phyloP scores from a whole-genome alignment of 1,284 basidiomycete species.

The Dichomitus squalens region DNA sequence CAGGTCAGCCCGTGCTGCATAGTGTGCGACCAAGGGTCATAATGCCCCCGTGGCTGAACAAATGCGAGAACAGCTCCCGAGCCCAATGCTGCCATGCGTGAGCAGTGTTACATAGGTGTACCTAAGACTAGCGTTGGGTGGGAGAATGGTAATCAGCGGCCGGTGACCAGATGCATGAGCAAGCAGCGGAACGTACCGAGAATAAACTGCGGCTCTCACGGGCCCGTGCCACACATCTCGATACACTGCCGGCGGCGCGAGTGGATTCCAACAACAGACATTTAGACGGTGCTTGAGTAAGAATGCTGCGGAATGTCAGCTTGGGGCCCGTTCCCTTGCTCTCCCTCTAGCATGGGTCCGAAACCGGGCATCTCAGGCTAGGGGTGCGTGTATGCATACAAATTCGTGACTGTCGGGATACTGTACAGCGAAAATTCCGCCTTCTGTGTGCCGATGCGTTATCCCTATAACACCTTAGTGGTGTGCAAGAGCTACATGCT shows the following conservation, averaged over 20 bases:
- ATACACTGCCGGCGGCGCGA: no score
- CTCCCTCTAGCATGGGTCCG: not conserved
- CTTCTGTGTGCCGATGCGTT: not conserved
- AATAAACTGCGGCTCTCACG: no score
- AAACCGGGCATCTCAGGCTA: no score
- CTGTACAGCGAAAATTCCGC: not conserved
- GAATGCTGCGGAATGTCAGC: not conserved
- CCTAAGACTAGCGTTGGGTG: not conserved
- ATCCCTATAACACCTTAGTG: not conserved
- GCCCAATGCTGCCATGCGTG: not conserved
- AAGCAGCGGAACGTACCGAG: no score
- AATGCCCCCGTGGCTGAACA: not conserved
- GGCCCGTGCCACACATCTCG: no score
- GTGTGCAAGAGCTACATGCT: conserved; percentile 8
- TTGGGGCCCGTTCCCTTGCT: not conserved
- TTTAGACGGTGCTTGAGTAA: no score
- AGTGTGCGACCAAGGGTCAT: not conserved
- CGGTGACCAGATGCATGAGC: no score
- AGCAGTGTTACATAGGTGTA: not conserved
- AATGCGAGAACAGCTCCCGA: not conserved
- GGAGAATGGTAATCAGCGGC: not conserved
- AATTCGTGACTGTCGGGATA: not conserved
- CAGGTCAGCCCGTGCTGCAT: not conserved
- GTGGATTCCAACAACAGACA: no score
- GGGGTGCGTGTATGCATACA: not conserved